Percentiles rank a stretch among this genome's conserved stretches.
These are phyloP conservation scores for Sporisorium sorghi DNA, from an alignment of 1,284 basidiomycete species.

Conservation along the genomic window DNA sequence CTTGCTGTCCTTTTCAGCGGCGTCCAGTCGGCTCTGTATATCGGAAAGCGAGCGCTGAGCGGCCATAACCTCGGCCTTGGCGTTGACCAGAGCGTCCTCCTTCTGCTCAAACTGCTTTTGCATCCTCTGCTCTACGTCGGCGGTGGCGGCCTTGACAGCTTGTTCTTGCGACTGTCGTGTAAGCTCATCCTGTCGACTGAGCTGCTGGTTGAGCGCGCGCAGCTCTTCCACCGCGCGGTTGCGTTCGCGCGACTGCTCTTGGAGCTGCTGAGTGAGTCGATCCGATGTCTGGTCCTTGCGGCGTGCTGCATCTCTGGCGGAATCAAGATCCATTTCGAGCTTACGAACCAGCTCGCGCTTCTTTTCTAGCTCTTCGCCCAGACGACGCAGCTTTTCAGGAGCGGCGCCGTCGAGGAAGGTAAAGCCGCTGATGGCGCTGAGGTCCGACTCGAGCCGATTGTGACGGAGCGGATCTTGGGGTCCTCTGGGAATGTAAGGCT, in stretches of 20 bases:
- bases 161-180: constrained; percentile 17
- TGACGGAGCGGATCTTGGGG: constrained; percentile 36
- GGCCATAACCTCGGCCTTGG: constrained; percentile 31
- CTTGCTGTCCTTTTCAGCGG: constrained; percentile 19
- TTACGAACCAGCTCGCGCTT: constrained; percentile 32
- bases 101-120: constrained; percentile 26
- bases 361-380: constrained; percentile 30
- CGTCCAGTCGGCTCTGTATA: constrained; percentile 22
- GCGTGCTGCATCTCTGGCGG: constrained; percentile 18
- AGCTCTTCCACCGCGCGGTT: constrained; percentile 21
- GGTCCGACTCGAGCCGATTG: constrained; percentile 41
- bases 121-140: constrained; percentile 35
- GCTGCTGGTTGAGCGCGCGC: constrained; percentile 15
- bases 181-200: constrained; percentile 15
- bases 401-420: constrained; percentile 44
- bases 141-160: constrained; percentile 23
- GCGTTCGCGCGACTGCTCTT: constrained; percentile 40
- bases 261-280: constrained; percentile 30
- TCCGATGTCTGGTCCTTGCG: constrained; percentile 20
- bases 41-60: constrained; percentile 26
- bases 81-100: constrained; percentile 34
- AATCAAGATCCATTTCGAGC: constrained; percentile 25
- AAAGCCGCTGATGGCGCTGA: constrained; percentile 47
- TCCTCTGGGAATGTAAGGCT: constrained; percentile 31
- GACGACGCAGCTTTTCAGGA: constrained; percentile 39